Evolutionary conservation across 2,329 filamentous ascomycete genomes (phyloP).

Genomic region (Pseudocercospora macadamiae): DNA sequence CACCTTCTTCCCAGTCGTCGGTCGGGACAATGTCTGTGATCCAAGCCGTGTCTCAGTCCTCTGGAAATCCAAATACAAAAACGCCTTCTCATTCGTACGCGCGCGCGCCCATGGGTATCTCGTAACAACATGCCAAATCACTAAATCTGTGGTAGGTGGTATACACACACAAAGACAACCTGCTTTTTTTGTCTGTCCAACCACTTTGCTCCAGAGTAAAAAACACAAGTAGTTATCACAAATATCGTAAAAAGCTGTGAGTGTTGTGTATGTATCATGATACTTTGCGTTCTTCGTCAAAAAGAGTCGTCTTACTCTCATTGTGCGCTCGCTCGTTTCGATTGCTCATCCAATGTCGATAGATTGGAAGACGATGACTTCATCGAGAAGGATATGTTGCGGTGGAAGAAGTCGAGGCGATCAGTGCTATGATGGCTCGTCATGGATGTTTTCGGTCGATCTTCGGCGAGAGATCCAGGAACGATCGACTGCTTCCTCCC

Average conservation of each 20-base stretch:
- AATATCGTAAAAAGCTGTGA: not conserved
- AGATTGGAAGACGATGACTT: not conserved
- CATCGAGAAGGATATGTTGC: not conserved
- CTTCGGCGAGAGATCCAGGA: slow-evolving; percentile 11
- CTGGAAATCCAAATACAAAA: too few species aligned
- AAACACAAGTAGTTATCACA: not conserved
- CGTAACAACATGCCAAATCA: slow-evolving; percentile 24
- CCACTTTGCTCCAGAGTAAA: not conserved
- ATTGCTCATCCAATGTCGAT: slow-evolving; percentile 8
- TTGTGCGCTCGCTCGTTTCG: slow-evolving; percentile 12
- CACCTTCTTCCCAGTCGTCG: not conserved
- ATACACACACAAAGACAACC: not conserved
- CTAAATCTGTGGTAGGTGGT: not conserved
- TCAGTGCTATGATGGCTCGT: slow-evolving; percentile 13
- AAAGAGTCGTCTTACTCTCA: too few species aligned
- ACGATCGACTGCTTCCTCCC: slow-evolving; percentile 16
- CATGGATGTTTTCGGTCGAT: slow-evolving; percentile 26
- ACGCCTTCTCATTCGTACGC: not conserved
- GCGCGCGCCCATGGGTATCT: slow-evolving; percentile 22
- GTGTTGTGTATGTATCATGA: too few species aligned
- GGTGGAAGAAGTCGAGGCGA: slow-evolving; percentile 5
- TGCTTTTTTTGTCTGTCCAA: not conserved
- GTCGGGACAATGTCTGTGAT: too few species aligned
- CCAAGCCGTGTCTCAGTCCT: not conserved
- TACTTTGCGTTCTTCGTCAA: too few species aligned